These are phyloP conservation scores for Colletotrichum sp. DNA, from an alignment of 2,329 filamentous ascomycete species.

Conservation along the genomic window DNA sequence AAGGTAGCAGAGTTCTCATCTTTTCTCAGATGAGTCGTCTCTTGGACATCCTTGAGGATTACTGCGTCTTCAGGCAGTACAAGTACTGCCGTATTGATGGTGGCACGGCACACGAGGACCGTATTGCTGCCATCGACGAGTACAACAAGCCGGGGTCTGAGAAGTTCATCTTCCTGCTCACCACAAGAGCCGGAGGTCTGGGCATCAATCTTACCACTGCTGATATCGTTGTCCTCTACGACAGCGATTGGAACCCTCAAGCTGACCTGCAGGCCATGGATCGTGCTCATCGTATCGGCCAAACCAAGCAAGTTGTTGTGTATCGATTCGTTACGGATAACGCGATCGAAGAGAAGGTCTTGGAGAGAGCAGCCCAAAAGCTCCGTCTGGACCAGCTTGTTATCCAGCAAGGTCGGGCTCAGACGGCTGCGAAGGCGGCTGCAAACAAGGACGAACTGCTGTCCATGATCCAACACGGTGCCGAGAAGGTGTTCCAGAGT, in stretches of 20 bases:
- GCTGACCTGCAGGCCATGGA: constrained; percentile 99
- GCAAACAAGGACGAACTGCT: constrained; percentile 96
- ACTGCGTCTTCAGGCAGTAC: constrained; percentile 93
- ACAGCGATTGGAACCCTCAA: constrained; percentile 99
- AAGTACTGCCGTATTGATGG: constrained; percentile 98
- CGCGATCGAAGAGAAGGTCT: constrained; percentile 96
- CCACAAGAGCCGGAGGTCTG: constrained; percentile 91
- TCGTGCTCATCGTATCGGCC: constrained; percentile 95
- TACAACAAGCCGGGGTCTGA: constrained; percentile 97
- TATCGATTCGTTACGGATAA: constrained; percentile 98
- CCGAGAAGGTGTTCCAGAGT: constrained; percentile 87
- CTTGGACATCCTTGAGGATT: constrained; percentile 95
- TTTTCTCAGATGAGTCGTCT: constrained; percentile 99
- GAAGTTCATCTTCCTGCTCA: constrained; percentile 95
- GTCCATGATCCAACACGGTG: constrained; percentile 98
- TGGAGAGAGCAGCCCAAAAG: constrained; percentile 96
- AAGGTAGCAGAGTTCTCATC: constrained; percentile 95
- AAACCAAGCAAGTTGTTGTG: constrained; percentile 96
- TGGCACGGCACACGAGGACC: constrained; percentile 94
- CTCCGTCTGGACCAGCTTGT: constrained; percentile 94
- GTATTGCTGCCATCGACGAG: constrained; percentile 95
- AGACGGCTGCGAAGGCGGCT: constrained; percentile 87
- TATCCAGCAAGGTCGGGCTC: constrained; percentile 95
- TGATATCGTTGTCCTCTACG: constrained; percentile 95
- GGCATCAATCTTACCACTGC: constrained; percentile 96